A percentile compares a stretch with the other conserved stretches of the same genome.
These are phyloP conservation scores for Aspergillus versicolor DNA, from an alignment of 2,329 filamentous ascomycete genomes.

Conservation along the genomic window DNA sequence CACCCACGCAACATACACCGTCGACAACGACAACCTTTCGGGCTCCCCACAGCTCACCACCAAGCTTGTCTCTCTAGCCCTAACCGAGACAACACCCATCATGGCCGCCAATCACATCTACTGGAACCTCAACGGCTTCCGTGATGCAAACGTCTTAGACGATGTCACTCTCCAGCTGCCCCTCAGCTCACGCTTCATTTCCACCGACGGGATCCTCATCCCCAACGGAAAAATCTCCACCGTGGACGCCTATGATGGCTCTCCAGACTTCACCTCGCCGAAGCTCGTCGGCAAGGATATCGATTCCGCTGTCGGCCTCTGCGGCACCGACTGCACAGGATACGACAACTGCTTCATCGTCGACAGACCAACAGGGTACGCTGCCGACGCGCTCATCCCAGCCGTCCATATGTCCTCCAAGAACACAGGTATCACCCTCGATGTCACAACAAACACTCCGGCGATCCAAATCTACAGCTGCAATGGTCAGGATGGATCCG, in stretches of 20 bases:
- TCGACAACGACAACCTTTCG: conserved; percentile 41
- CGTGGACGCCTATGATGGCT: conserved; percentile 62
- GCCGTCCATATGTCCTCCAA: conserved; percentile 65
- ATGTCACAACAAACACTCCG: conserved; percentile 79
- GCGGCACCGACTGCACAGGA: conserved; percentile 77
- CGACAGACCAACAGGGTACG: conserved; percentile 41
- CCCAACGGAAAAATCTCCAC: conserved; percentile 74
- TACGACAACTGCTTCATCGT: conserved; percentile 66
- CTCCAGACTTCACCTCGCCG: conserved; percentile 66
- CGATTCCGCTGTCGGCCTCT: conserved; percentile 66
- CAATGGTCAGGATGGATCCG: conserved; percentile 68
- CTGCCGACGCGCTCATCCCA: conserved; percentile 35
- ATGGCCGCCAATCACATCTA: conserved; percentile 54
- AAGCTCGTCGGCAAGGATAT: conserved; percentile 77
- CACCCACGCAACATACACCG: conserved; percentile 47
- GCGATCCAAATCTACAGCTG: conserved; percentile 89
- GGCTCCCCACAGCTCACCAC: conserved; percentile 45
- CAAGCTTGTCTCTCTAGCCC: conserved; percentile 44
- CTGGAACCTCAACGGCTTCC: conserved; percentile 53
- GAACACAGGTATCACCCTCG: conserved; percentile 75
- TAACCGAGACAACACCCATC: conserved; percentile 49
- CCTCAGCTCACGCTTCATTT: conserved; percentile 46
- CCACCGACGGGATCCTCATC: conserved; percentile 62
- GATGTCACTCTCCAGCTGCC: conserved; percentile 48
- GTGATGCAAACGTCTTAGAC: conserved; percentile 42